phyloP scores from a whole-genome alignment of 768 basidiomycete genomes.

The Dioszegia hungarica region DNA sequence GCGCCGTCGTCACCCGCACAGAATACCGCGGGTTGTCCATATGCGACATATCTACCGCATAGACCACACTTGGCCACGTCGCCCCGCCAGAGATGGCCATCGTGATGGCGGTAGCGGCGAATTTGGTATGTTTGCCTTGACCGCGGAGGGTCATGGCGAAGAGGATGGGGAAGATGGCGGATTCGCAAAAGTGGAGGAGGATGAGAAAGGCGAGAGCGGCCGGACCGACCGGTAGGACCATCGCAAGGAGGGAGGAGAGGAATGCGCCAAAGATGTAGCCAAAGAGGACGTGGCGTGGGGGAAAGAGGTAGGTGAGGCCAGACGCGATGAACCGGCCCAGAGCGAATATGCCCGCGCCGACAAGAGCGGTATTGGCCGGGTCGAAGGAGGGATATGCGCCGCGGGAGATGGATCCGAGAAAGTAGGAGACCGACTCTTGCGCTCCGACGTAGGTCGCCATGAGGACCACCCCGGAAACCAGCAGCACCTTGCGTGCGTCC shows the following conservation, averaged over 20 bases:
- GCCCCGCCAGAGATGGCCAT: conserved; percentile 37
- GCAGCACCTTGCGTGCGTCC: conserved; percentile 13
- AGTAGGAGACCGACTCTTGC: conserved; percentile 39
- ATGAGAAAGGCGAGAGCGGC: conserved; percentile 26
- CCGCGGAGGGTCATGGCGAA: conserved; percentile 41
- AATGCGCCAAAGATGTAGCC: conserved; percentile 31
- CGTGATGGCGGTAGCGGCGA: conserved; percentile 26
- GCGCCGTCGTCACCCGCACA: conserved; percentile 2
- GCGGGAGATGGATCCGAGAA: conserved; percentile 23
- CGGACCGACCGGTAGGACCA: conserved; percentile 19
- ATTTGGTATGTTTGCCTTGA: conserved; percentile 39
- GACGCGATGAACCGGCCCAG: conserved; percentile 37
- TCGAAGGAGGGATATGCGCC: conserved; percentile 18
- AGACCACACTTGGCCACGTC: conserved; percentile 29
- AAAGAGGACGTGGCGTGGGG: conserved; percentile 30
- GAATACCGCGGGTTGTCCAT: conserved; percentile 1
- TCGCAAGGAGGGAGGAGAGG: conserved; percentile 22
- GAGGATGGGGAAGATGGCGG: conserved; percentile 41
- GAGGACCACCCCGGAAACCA: conserved; percentile 19
- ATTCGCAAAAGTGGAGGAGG: conserved; percentile 38
- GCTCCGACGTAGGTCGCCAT: conserved; percentile 38
- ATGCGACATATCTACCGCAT: conserved; percentile 23
- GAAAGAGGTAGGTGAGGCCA: conserved; percentile 26
- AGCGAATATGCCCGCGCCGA: conserved; percentile 34
- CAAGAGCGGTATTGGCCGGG: conserved; percentile 3